phyloP scores from a whole-genome alignment of 2,329 filamentous ascomycete species.

The Lecanosticta acicola region DNA sequence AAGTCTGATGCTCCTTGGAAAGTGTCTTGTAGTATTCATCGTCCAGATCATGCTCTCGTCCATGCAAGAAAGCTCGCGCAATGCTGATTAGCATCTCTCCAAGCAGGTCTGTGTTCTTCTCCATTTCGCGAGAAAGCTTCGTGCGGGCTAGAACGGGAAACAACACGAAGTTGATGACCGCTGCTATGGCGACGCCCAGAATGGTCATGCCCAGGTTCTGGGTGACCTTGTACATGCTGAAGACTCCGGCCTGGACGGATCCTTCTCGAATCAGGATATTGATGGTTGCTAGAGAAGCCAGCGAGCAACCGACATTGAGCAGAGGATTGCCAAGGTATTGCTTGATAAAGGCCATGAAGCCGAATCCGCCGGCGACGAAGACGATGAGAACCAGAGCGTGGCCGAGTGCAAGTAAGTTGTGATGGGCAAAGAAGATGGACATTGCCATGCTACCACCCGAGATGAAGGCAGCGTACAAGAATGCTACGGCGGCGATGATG shows the following conservation, averaged over 20 bases:
- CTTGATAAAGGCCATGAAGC: conserved; percentile 59
- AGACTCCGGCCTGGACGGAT: conserved; percentile 72
- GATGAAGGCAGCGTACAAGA: conserved; percentile 70
- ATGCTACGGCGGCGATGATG: conserved; percentile 68
- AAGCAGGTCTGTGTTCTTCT: conserved; percentile 66
- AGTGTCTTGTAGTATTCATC: conserved; percentile 60
- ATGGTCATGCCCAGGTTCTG: conserved; percentile 79
- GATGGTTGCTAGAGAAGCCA: conserved; percentile 83
- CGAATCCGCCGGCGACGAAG: conserved; percentile 80
- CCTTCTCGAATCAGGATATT: conserved; percentile 88
- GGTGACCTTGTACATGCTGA: conserved; percentile 73
- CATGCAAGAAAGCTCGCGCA: conserved; percentile 75
- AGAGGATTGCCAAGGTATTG: conserved; percentile 35
- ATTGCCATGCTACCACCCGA: conserved; percentile 84
- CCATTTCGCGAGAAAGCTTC: conserved; percentile 67
- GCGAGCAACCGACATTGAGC: conserved; percentile 61
- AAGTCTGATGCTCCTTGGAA: conserved; percentile 55
- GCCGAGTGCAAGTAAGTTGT: conserved; percentile 63
- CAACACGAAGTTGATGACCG: conserved; percentile 69
- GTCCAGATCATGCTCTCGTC: conserved; percentile 70
- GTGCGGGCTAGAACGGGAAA: conserved; percentile 72
- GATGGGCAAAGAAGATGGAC: conserved; percentile 68
- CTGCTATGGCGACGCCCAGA: conserved; percentile 68
- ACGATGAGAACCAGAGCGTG: conserved; percentile 74
- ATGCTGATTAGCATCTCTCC: conserved; percentile 78